These are phyloP conservation scores for Chimonanthus praecox DNA, from an alignment of 164 flowering plant genomes.

Conservation along the genomic window DNA sequence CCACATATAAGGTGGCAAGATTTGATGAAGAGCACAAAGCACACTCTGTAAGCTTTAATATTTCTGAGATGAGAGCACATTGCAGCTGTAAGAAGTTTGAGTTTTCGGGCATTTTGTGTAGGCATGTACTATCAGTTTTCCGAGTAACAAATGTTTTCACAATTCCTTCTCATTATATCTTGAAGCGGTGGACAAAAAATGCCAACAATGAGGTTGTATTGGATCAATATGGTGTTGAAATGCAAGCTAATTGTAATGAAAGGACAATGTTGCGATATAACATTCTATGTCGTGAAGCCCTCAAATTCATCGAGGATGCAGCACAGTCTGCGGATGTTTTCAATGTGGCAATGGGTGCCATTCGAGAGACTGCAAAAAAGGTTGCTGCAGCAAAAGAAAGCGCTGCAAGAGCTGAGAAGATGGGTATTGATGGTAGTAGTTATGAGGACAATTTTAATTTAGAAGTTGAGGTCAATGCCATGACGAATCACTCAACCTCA, in stretches of 20 bases:
- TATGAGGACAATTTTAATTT: not conserved
- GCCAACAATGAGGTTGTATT: not conserved
- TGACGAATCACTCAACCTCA: not conserved
- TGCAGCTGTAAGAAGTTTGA: not conserved
- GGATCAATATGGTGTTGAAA: not conserved
- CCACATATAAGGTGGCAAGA: not conserved
- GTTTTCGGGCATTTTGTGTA: not conserved
- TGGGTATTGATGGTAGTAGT: not conserved
- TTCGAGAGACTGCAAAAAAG: not conserved
- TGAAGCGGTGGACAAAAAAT: not conserved
- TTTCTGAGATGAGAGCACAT: not conserved
- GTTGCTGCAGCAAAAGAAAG: slow-evolving; percentile 31
- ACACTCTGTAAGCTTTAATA: not conserved
- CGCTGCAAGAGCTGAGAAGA: slow-evolving; percentile 1
- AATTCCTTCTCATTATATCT: not conserved
- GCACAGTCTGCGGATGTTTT: not conserved
- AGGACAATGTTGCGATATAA: not conserved
- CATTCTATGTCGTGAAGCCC: not conserved
- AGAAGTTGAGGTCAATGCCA: not conserved
- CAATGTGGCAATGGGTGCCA: not conserved
- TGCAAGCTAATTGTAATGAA: not conserved
- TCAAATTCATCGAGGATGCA: not conserved
- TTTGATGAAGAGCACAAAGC: not conserved
- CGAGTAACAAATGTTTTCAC: not conserved
- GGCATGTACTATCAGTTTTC: not conserved